These are phyloP conservation scores for Yarrowia divulgata DNA, from an alignment of 805 yeast genomes.

Conservation along the genomic window DNA sequence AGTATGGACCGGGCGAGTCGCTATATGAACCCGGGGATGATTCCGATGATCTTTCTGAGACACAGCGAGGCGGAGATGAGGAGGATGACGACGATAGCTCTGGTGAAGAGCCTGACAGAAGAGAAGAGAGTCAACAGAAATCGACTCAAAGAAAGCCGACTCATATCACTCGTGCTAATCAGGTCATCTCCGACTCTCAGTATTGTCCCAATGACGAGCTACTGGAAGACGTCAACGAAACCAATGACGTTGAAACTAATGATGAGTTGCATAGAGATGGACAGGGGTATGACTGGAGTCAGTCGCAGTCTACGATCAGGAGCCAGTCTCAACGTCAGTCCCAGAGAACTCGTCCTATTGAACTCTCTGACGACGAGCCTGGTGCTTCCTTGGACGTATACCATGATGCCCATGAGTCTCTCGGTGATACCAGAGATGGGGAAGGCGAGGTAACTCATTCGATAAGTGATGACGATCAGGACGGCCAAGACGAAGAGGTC, in stretches of 20 bases:
- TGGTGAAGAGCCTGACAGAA: not conserved
- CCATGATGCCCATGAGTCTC: constrained; percentile 14
- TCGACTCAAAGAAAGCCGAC: not conserved
- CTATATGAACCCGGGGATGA: not conserved
- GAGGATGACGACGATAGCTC: not conserved
- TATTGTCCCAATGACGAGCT: not conserved
- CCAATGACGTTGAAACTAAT: not conserved
- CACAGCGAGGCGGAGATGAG: not conserved
- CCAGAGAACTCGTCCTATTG: not conserved
- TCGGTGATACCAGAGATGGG: not conserved
- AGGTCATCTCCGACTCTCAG: not conserved
- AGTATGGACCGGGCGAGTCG: constrained; percentile 20
- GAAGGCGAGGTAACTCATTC: not conserved
- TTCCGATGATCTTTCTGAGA: not conserved
- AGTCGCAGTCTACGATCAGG: not conserved
- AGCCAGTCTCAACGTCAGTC: not conserved
- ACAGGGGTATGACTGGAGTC: constrained; percentile 5
- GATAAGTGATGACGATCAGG: not conserved
- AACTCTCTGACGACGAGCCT: constrained; percentile 8
- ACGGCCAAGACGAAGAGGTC: not conserved
- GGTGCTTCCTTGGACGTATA: not conserved
- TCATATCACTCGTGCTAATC: not conserved
- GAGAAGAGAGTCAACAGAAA: not conserved
- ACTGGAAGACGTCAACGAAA: not conserved
- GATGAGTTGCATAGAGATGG: constrained; percentile 17